Conservation (phyloP, 2,329 filamentous ascomycete genomes). For the Aspergillus amoenus region DNA sequence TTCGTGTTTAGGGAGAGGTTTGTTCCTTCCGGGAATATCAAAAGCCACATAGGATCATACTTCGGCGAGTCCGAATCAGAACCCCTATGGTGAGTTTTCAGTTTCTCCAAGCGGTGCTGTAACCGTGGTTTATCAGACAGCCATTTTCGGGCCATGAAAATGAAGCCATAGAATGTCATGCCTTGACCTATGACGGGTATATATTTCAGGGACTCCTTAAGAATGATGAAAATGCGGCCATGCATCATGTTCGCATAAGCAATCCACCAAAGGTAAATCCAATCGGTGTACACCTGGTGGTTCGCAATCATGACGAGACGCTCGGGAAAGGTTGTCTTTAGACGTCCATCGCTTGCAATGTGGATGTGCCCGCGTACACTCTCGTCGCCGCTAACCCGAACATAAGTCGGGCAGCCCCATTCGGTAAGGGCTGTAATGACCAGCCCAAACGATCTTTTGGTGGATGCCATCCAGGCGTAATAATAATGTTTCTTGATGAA, state of each 20-base stretch:
- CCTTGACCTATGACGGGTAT: constrained; percentile 63
- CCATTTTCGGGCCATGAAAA: constrained; percentile 65
- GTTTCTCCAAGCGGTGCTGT: constrained; percentile 55
- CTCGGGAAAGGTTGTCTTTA: constrained; percentile 61
- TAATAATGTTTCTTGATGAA: constrained; percentile 61
- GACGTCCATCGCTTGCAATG: constrained; percentile 55
- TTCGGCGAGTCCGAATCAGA: constrained; percentile 48
- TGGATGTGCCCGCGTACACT: constrained; percentile 60
- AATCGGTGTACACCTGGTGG: constrained; percentile 69
- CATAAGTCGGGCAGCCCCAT: constrained; percentile 63
- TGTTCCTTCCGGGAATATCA: constrained; percentile 66
- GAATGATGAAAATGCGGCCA: constrained; percentile 65
- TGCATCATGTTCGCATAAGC: constrained; percentile 66
- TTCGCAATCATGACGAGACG: constrained; percentile 64
- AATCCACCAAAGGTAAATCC: constrained; percentile 69
- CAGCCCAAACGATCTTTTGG: constrained; percentile 65
- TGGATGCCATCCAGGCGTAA: constrained; percentile 65
- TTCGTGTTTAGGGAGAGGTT: constrained; percentile 59
- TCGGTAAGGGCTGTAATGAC: constrained; percentile 61
- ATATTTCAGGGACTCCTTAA: constrained; percentile 65
- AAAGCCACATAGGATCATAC: constrained; percentile 64
- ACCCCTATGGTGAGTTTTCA: constrained; percentile 52
- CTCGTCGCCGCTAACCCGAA: constrained; percentile 62
- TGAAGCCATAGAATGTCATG: constrained; percentile 66
- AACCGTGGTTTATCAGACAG: constrained; percentile 60